phyloP scores from a whole-genome alignment of 2,329 filamentous ascomycete species.

The Exophiala oligosperma region DNA sequence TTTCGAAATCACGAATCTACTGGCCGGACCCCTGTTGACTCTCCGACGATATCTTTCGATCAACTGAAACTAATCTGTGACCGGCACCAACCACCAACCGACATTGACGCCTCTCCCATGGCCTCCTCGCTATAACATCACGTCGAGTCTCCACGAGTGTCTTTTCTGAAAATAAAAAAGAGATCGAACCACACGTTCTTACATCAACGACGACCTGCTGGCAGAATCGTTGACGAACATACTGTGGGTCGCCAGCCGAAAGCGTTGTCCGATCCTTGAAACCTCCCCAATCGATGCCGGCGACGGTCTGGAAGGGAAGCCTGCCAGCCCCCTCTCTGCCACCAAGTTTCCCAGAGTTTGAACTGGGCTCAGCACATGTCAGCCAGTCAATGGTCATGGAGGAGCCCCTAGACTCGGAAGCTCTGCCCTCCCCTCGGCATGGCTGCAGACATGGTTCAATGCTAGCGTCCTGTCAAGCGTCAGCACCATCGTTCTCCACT shows the following conservation, averaged over 20 bases:
- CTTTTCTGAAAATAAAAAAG: not conserved
- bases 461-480: slow-evolving; percentile 22
- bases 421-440: slow-evolving; percentile 16
- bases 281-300: slow-evolving; percentile 24
- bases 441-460: slow-evolving; percentile 11
- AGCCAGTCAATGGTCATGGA: slow-evolving; percentile 20
- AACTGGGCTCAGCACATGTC: slow-evolving; percentile 11
- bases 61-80: slow-evolving; percentile 17
- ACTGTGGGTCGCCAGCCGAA: slow-evolving; percentile 11
- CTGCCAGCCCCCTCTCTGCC: slow-evolving; percentile 17
- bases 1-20: not conserved
- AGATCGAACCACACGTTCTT: slow-evolving; percentile 6
- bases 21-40: slow-evolving; percentile 3
- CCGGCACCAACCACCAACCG: slow-evolving; percentile 12
- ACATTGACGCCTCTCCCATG: not conserved
- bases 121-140: not conserved
- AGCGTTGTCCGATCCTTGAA: slow-evolving; percentile 19
- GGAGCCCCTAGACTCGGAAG: slow-evolving; percentile 14
- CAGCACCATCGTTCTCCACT: slow-evolving; percentile 6
- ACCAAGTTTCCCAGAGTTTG: slow-evolving; percentile 15
- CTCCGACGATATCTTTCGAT: slow-evolving; percentile 11
- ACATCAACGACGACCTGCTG: not conserved
- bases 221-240: slow-evolving; percentile 4
- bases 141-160: not conserved
- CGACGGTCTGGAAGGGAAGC: slow-evolving; percentile 3